Evolutionary conservation across 208 protist genomes (phyloP), one percentile per base, ranked within the genome.

Genomic region (Endotrypanum monterogeii): DNA sequence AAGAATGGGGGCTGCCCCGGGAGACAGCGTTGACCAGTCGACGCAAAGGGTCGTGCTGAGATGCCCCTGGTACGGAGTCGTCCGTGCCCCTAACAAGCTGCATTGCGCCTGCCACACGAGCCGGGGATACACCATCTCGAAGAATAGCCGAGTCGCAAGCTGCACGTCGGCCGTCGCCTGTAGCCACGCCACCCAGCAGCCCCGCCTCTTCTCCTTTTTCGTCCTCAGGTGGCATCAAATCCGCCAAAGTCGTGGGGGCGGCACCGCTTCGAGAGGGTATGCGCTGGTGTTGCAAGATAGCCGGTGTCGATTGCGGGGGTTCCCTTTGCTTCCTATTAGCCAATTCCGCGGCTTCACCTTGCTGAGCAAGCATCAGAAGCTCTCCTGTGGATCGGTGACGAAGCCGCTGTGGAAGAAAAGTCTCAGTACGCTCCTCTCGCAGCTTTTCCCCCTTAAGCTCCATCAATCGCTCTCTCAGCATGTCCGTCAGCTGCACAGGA

Each of bases 401-500:
- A 35, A 95, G 73, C 2, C 92, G 84, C 51, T 82, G 80, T 30
- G 90, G 89, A 63, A 95, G 68, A 66, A 87, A 95, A 4, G 90
- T 92, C 52, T 93, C 90, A 62, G 87, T 88, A 58, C 90, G 89
- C 63, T 97, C 90, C 73, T 95, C 84, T 20, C 71, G 78, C 67
- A 95, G 80, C 60, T 86, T 87, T 58, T 91, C 83, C 0, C 82
- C 89, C 73, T 95, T 97, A 23, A 97, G 86, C 78, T 97, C 90
- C 89, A 95, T 93, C 56, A 97, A 73, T 2, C 92, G 89, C 80
- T 97, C 92, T 16, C 86, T 82, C 52, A 97, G 80, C 92, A 97
- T 97, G 80, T 95, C 92, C 12, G 90, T 97, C 52, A 97, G 76
- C 83, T 96, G 85, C 46, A 89, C 83, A 9, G 92, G 92, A 11